These are phyloP conservation scores for Oxyria digyna DNA, from an alignment of 148 eudicot species.

Conservation along the genomic window DNA sequence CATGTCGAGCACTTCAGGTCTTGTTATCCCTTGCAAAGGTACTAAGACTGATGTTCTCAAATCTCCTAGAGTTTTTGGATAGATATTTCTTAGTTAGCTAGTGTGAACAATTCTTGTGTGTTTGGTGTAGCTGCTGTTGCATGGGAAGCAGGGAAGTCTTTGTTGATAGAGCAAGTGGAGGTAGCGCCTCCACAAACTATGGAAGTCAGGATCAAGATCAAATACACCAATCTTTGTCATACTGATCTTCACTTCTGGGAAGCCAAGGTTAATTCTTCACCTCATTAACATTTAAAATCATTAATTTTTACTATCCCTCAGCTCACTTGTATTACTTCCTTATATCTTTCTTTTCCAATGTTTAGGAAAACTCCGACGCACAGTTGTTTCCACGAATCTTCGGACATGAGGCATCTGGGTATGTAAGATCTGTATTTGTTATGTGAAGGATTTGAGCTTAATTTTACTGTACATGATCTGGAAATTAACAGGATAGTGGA, in stretches of 20 bases:
- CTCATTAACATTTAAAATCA: no score
- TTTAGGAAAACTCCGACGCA: background rate
- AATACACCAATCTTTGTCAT: slow-evolving; percentile 24
- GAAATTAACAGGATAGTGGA: slow-evolving; percentile 6
- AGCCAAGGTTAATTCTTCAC: no score
- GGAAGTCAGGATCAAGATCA: slow-evolving; percentile 36
- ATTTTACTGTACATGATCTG: no score
- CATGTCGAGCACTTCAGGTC: slow-evolving; percentile 23
- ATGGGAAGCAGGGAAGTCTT: slow-evolving; percentile 36
- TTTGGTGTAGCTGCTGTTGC: slow-evolving; percentile 23
- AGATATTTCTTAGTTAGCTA: no score
- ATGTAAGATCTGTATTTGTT: no score
- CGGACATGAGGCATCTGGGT: slow-evolving; percentile 8
- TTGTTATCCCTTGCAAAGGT: slow-evolving; percentile 35
- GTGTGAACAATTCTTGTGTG: no score
- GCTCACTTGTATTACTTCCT: no score
- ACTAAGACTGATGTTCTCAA: no score
- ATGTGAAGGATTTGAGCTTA: no score
- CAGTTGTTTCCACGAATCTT: slow-evolving; percentile 5
- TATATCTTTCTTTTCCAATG: no score
- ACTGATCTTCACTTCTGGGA: slow-evolving; percentile 33
- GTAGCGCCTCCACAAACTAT: slow-evolving; percentile 32
- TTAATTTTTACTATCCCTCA: no score
- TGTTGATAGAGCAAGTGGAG: slow-evolving; percentile 31
- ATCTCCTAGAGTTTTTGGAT: no score